phyloP scores from a whole-genome alignment of 192 early-diverging fungal genomes.

The Jimgerdemannia flammicorona region DNA sequence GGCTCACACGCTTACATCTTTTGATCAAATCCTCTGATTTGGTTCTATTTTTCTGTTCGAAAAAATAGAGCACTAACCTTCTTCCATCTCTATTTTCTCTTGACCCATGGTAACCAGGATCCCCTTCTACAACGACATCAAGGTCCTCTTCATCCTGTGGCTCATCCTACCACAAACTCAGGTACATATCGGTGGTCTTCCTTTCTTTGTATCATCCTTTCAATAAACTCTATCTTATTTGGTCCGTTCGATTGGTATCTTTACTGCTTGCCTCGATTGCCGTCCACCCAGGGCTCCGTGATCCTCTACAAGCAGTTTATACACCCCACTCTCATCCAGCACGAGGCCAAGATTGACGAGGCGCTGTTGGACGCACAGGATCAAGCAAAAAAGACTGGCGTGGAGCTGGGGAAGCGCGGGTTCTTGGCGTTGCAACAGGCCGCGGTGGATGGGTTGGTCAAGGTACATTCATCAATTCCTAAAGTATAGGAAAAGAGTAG shows the following conservation, averaged over 20 bases:
- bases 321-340: conserved; percentile 11
- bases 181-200: conserved; percentile 1
- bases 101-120: conserved; percentile 2
- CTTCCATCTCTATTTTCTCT: neutral
- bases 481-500: no score
- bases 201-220: no score
- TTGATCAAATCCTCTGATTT: neutral
- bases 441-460: neutral
- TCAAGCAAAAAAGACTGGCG: conserved; percentile 3
- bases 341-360: conserved; percentile 19
- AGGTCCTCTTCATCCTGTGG: conserved; percentile 20
- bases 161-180: conserved; percentile 18
- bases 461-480: neutral
- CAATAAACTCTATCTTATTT: no score
- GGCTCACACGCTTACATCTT: neutral
- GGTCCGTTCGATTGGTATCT: no score
- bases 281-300: conserved; percentile 4
- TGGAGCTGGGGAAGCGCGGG: conserved; percentile 11
- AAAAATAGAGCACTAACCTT: neutral
- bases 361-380: conserved; percentile 11
- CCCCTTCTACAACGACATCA: conserved; percentile 24
- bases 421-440: conserved; percentile 1
- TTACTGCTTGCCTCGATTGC: neutral
- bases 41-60: neutral
- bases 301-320: conserved; percentile 11